These are phyloP conservation scores for Pisolithus marmoratus DNA, from an alignment of 768 basidiomycete genomes.

Conservation along the genomic window DNA sequence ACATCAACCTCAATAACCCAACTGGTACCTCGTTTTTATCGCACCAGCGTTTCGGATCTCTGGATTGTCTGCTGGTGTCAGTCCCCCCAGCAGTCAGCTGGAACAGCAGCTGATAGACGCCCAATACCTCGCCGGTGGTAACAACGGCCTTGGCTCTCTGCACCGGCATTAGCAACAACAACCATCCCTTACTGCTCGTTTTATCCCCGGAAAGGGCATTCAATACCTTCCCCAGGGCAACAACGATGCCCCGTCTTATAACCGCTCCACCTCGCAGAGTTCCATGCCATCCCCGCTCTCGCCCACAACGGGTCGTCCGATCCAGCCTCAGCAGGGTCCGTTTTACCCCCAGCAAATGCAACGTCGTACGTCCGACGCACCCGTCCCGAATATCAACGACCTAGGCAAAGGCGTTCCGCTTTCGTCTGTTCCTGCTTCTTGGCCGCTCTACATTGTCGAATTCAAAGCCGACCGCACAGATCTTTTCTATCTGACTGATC, in stretches of 20 bases:
- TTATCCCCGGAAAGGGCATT: slow-evolving; percentile 60
- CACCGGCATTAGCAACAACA: slow-evolving; percentile 27
- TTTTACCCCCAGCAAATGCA: slow-evolving; percentile 29
- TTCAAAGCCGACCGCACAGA: slow-evolving; percentile 90
- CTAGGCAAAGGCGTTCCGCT: slow-evolving; percentile 90
- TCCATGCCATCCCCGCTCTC: slow-evolving; percentile 52
- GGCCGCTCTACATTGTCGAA: slow-evolving; percentile 93
- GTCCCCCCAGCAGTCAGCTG: slow-evolving; percentile 41
- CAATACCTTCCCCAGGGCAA: slow-evolving; percentile 44
- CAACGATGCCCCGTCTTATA: slow-evolving; percentile 35
- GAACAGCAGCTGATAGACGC: slow-evolving; percentile 43
- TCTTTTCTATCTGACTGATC: slow-evolving; percentile 84
- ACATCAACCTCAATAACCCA: slow-evolving; percentile 59
- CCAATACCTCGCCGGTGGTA: slow-evolving; percentile 27
- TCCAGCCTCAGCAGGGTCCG: slow-evolving; percentile 26
- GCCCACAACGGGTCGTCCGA: slow-evolving; percentile 31
- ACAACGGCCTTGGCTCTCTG: slow-evolving; percentile 6
- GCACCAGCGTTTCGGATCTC: slow-evolving; percentile 48
- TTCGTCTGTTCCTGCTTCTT: slow-evolving; percentile 71
- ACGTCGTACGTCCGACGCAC: slow-evolving; percentile 38
- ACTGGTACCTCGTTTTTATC: slow-evolving; percentile 36
- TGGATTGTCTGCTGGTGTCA: slow-evolving; percentile 44
- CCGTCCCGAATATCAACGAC: slow-evolving; percentile 36
- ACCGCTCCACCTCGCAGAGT: slow-evolving; percentile 37
- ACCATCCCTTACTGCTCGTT: slow-evolving; percentile 48